Percentiles rank a stretch among this genome's conserved stretches.
Conservation (phyloP, 225 moss, liverwort and hornwort species). For the Pseudisothecium myosuroides region DNA sequence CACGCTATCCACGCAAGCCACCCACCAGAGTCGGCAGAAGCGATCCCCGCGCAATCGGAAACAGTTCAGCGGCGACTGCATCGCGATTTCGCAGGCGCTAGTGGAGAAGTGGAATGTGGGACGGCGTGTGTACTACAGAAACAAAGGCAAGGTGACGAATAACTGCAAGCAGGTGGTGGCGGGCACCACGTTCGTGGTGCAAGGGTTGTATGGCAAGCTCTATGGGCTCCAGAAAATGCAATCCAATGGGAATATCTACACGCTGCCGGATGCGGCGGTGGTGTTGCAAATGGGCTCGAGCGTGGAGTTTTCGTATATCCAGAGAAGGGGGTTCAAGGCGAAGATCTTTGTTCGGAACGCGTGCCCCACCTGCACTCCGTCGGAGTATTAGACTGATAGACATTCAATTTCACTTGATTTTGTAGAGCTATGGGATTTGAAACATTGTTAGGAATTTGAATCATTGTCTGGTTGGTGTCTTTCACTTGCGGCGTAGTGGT, state of each 20-base stretch:
- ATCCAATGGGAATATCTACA: conserved; percentile 15
- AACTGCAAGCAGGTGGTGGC: conserved; percentile 4
- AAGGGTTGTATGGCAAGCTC: conserved; percentile 14
- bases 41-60: not conserved
- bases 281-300: not conserved
- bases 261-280: not conserved
- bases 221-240: not conserved
- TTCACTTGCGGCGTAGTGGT: not conserved
- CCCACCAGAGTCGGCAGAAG: conserved; percentile 11
- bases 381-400: not conserved
- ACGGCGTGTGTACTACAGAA: not conserved
- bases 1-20: not conserved
- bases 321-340: not conserved
- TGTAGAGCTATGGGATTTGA: not conserved
- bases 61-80: not conserved
- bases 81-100: conserved; percentile 10
- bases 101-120: conserved; percentile 4
- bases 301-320: conserved; percentile 9
- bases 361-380: not conserved
- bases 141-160: conserved; percentile 21
- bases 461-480: not conserved
- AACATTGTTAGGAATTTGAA: not conserved
- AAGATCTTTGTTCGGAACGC: conserved; percentile 8
- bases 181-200: conserved; percentile 26
- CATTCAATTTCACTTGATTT: not conserved